These are phyloP conservation scores for Quercus phellos DNA, from an alignment of 331 rosid genomes.

Conservation along the genomic window DNA sequence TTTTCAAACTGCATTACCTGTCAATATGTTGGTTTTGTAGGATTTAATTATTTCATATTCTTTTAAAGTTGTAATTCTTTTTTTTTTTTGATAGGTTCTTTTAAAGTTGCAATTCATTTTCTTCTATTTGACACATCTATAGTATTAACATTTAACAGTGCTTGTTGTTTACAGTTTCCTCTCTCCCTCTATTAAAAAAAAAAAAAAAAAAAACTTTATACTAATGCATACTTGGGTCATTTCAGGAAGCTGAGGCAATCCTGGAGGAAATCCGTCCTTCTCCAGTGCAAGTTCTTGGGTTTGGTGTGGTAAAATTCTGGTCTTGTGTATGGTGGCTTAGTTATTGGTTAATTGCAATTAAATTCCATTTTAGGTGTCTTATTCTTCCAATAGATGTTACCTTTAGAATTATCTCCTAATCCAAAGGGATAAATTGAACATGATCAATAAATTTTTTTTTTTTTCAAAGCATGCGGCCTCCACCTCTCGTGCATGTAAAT, in stretches of 20 bases:
- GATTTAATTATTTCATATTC: too few relatives aligned
- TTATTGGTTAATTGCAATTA: constrained; percentile 15
- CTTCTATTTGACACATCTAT: background rate
- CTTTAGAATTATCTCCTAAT: background rate
- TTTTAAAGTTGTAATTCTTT: background rate
- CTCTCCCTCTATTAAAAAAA: too few relatives aligned
- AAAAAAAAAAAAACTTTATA: background rate
- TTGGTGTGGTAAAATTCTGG: constrained; percentile 60
- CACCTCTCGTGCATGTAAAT: background rate
- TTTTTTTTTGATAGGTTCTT: too few relatives aligned
- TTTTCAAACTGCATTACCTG: background rate
- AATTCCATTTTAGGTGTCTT: constrained; percentile 17
- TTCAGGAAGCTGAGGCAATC: constrained; percentile 96
- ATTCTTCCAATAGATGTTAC: background rate
- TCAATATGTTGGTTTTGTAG: background rate
- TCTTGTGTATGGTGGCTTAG: constrained; percentile 13
- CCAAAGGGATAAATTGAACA: background rate
- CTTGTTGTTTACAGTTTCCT: background rate
- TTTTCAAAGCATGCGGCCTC: background rate
- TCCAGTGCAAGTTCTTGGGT: constrained; percentile 62
- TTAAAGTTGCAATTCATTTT: background rate
- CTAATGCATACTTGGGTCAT: constrained; percentile 22
- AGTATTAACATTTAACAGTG: background rate
- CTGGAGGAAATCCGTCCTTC: constrained; percentile 67
- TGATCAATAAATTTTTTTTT: background rate